phyloP scores from a whole-genome alignment of 345 rosid genomes.

The Punica granatum region DNA sequence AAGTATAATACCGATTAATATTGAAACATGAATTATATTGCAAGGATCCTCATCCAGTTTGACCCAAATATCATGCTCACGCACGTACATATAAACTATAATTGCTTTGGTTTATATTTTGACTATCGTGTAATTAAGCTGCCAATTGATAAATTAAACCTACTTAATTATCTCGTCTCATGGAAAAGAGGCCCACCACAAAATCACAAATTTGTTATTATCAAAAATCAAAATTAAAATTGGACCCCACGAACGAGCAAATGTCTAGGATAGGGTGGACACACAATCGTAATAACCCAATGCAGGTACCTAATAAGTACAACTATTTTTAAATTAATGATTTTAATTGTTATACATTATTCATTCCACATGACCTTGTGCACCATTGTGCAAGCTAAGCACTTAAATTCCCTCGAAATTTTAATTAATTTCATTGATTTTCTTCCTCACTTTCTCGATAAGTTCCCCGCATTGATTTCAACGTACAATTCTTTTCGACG shows the following conservation, averaged over 20 bases:
- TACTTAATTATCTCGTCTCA: too few relatives aligned
- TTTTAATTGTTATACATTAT: neutral
- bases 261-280: slow-evolving; percentile 36
- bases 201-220: neutral
- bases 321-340: neutral
- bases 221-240: slow-evolving; percentile 17
- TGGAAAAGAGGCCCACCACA: neutral
- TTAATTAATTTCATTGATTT: slow-evolving; percentile 7
- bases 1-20: neutral
- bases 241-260: neutral
- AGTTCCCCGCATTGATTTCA: slow-evolving; percentile 14
- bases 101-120: neutral
- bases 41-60: neutral
- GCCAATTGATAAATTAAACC: neutral
- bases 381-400: slow-evolving; percentile 32
- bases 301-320: slow-evolving; percentile 9
- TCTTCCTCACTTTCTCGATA: slow-evolving; percentile 6
- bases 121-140: neutral
- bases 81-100: neutral
- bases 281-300: slow-evolving; percentile 21
- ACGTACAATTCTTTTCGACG: neutral
- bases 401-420: slow-evolving; percentile 6
- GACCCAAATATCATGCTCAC: slow-evolving; percentile 3
- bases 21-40: neutral
- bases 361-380: slow-evolving; percentile 20